Base-by-base conservation (phyloP, 352 stramenopile genomes). In the Phytophthora litchii region DNA sequence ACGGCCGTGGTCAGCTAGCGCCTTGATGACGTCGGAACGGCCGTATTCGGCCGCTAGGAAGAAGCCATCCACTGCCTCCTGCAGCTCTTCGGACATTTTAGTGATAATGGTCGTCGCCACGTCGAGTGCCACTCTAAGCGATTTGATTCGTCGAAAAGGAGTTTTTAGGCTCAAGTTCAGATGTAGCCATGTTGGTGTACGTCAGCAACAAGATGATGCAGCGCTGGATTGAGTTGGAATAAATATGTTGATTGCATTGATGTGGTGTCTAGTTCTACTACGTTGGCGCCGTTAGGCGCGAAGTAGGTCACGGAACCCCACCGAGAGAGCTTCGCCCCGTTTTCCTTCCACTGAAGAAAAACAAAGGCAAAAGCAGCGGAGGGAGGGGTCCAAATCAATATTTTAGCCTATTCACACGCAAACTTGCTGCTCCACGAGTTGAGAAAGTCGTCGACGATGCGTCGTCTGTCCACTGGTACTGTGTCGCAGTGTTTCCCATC, bases 21-120 rank as follows among this genome's bases (percentile, higher is more conserved):
- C 84, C 54, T 91, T 92, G 60, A 95, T 87, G 16, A 95, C 86
- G 55, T 95, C 86, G 10, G 84, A 86, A 41, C 84, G 82, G 20
- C 84, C 86, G 67, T 92, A 84, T 47, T 92, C 80, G 0, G 86
- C 86, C 20, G 86, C 86, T 21, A 91, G 55, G 72, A 95, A 93
- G 76, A 95, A 89, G 54, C 83, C 83, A 43, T 92, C 83, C 52
- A 79, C 50, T 12, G 83, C 86, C 62, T 92, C 86, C 32, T 83
- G 76, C 31, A 91, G 67, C 72, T 78, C 70, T 37, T 78, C 58
- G 16, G 64, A 25, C 59, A 67, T 72, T 13, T 29, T 58, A 5
- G n/a, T 19, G 38, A 19, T 43, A 21, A 41, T 44, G 34, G 12
- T 60, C 11, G 57, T 53, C 14, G 42, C 34, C 19, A 64, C 55